Conservation (phyloP, 306 rosid species). For the Prinsepia uniflora region DNA sequence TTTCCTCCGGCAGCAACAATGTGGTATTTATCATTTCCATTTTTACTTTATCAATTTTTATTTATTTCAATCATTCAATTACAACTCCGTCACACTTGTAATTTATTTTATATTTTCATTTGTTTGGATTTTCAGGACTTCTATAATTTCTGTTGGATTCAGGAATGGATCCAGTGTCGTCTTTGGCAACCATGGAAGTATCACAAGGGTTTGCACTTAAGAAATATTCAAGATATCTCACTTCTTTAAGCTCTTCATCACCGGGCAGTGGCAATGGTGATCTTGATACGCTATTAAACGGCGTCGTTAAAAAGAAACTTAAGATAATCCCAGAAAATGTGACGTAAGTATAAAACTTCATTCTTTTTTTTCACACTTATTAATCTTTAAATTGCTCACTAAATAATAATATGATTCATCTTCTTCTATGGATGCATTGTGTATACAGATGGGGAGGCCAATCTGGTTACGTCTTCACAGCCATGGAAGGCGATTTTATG, state of each 20-base stretch:
- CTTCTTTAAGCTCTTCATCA: slow-evolving; percentile 31
- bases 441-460: slow-evolving; percentile 76
- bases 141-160: slow-evolving; percentile 58
- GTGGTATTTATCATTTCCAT: slow-evolving; percentile 46
- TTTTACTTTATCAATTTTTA: background rate
- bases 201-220: slow-evolving; percentile 24
- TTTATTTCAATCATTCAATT: background rate
- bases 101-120: background rate
- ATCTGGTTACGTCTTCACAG: slow-evolving; percentile 27
- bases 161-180: slow-evolving; percentile 34
- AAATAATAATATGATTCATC: background rate
- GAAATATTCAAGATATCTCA: slow-evolving; percentile 55
- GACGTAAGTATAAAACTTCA: slow-evolving; percentile 39
- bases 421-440: too few species aligned
- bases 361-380: background rate
- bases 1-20: slow-evolving; percentile 36
- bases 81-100: background rate
- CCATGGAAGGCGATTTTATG: slow-evolving; percentile 69
- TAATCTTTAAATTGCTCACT: background rate
- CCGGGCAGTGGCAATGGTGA: slow-evolving; percentile 38
- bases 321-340: slow-evolving; percentile 65
- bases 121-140: slow-evolving; percentile 51
- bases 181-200: slow-evolving; percentile 29
- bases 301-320: slow-evolving; percentile 66
- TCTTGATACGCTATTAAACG: slow-evolving; percentile 54